A percentile compares a stretch with the other conserved stretches of the same genome.
Conservation (phyloP, 257 asterid species). For the Avicennia marina region DNA sequence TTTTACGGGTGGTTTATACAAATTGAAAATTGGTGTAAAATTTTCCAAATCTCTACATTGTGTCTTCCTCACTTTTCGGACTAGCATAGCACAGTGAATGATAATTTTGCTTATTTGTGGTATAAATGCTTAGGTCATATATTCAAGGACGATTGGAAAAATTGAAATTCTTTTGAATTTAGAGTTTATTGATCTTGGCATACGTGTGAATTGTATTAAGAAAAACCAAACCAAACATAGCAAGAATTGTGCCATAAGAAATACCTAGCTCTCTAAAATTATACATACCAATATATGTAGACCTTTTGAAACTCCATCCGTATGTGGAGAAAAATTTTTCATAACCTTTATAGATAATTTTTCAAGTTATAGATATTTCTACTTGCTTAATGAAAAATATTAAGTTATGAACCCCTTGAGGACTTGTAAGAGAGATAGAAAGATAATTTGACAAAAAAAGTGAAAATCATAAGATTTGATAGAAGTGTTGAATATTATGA, state of each 20-base stretch:
- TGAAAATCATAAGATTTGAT: conserved; percentile 1
- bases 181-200: not conserved
- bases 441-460: conserved; percentile 9
- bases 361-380: conserved; percentile 10
- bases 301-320: conserved; percentile 11
- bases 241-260: not conserved
- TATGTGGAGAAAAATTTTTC: conserved; percentile 8
- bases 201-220: not conserved
- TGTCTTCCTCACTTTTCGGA: not conserved
- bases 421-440: not conserved
- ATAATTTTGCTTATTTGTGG: conserved; percentile 3
- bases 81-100: not conserved
- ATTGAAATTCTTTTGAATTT: not conserved
- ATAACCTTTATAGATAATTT: conserved; percentile 7
- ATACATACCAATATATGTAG: conserved; percentile 12
- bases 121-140: conserved; percentile 7
- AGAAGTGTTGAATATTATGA: conserved; percentile 3
- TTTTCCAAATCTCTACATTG: not conserved
- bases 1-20: not conserved
- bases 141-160: conserved; percentile 6
- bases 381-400: conserved; percentile 10
- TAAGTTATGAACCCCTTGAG: not conserved
- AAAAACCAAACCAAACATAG: not conserved
- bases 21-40: not conserved
- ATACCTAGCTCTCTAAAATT: not conserved